These are phyloP conservation scores for Carex arenaria DNA, from an alignment of 202 grass and related monocot species.

Conservation along the genomic window DNA sequence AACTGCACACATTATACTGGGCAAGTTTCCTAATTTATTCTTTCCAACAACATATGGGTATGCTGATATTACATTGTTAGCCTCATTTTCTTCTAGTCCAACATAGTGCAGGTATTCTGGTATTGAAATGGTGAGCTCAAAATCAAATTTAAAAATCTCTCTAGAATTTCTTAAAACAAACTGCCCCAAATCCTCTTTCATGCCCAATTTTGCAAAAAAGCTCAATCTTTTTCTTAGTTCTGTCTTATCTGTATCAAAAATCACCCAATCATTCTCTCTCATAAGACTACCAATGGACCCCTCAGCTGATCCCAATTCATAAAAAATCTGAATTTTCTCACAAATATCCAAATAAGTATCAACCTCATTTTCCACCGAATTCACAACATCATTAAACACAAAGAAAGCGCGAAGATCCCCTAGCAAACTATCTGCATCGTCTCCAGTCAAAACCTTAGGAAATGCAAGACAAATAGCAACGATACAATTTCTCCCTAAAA, in stretches of 20 bases:
- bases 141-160: slow-evolving; percentile 53
- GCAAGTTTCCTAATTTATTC: slow-evolving; percentile 66
- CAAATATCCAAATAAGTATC: slow-evolving; percentile 49
- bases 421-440: slow-evolving; percentile 38
- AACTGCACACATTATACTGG: slow-evolving; percentile 47
- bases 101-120: slow-evolving; percentile 52
- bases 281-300: slow-evolving; percentile 52
- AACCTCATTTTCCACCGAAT: slow-evolving; percentile 41
- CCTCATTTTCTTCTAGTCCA: slow-evolving; percentile 35
- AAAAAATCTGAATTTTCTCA: slow-evolving; percentile 62
- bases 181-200: slow-evolving; percentile 40
- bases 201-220: slow-evolving; percentile 62
- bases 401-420: slow-evolving; percentile 41
- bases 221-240: slow-evolving; percentile 42
- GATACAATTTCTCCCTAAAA: slow-evolving; percentile 1
- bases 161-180: slow-evolving; percentile 54
- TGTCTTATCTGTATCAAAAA: slow-evolving; percentile 51
- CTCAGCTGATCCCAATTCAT: slow-evolving; percentile 42
- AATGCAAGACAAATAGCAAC: slow-evolving; percentile 70
- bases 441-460: slow-evolving; percentile 39
- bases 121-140: slow-evolving; percentile 50
- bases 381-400: slow-evolving; percentile 24
- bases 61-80: slow-evolving; percentile 22
- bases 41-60: slow-evolving; percentile 67
- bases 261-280: slow-evolving; percentile 39